Base-by-base conservation (phyloP, 352 stramenopile genomes). In the Globisporangium irregulare region DNA sequence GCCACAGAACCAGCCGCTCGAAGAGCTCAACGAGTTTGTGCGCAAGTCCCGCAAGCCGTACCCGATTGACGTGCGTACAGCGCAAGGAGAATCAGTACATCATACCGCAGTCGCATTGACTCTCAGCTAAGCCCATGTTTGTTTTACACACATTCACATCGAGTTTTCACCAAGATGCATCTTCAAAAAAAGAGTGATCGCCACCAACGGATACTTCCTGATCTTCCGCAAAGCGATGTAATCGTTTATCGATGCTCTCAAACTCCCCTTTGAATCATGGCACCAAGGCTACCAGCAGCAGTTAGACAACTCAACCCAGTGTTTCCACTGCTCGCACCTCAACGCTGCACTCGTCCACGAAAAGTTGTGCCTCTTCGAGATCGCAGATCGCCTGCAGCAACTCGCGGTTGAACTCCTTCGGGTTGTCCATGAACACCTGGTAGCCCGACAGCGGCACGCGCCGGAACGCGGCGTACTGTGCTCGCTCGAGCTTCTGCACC, bases 391-490 rank as follows among this genome's bases (percentile, higher is more conserved):
- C 46, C 18, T 66, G 25, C 8, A 66, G 20, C 46, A 66, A 46
- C 20, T 46, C 50, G 25, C 41, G 60, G 29, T 66, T 48, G 60
- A 59, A 66, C n/a, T 25, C 60, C 9, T 18, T 27, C n/a, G 46
- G 61, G 27, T 66, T 66, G 61, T 66, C 61, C 61, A 66, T 29
- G 5, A 66, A 66, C 15, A 66, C 61, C 10, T 59, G 61, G 50
- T 66, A 27, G 27, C 27, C 46, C 1, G 61, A 56, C 5, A 66
- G 27, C 6, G 46, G 4, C 43, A 59, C 27, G 32, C 50, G 43
- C 6, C 32, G 27, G 10, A 59, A 36, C 46, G 29, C 29, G 20
- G 61, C 61, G 50, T 66, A 66, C 50, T 66, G 61, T 27, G 27
- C 24, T 12, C 22, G n/a, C 48, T 46, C 41, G n/a, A 76, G 60